Conservation (phyloP, 352 stramenopile species). For the Globisporangium paroecandrum region DNA sequence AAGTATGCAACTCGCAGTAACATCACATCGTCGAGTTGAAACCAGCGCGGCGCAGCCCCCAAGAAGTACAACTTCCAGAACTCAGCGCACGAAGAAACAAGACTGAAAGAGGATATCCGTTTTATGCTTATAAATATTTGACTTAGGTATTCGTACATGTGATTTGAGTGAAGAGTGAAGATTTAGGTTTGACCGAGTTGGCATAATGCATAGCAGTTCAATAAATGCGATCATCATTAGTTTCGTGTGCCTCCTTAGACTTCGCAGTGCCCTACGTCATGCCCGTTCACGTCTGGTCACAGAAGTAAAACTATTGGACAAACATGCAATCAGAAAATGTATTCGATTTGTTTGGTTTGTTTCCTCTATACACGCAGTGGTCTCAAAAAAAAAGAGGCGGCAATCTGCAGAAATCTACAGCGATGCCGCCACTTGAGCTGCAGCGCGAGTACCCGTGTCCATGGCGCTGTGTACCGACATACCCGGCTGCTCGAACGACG, state of each 20-base stretch:
- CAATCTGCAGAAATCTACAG: constrained; percentile 20
- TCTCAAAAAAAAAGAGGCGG: neutral
- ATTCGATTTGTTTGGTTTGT: neutral
- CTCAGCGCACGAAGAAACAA: neutral
- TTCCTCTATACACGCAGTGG: neutral
- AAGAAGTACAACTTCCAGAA: neutral
- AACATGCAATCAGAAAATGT: neutral
- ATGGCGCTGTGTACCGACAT: constrained; percentile 84
- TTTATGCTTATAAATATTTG: constrained; percentile 13
- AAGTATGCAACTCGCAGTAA: neutral
- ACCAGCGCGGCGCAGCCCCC: neutral
- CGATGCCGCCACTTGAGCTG: constrained; percentile 43
- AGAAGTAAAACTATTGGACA: neutral
- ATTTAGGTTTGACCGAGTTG: constrained; percentile 7
- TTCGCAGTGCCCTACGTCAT: too few relatives aligned
- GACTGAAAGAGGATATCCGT: constrained; percentile 2
- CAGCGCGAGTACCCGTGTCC: constrained; percentile 71
- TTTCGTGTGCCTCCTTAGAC: neutral
- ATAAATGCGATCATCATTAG: neutral
- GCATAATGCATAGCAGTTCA: neutral
- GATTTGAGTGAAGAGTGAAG: constrained; percentile 8
- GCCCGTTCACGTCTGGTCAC: neutral
- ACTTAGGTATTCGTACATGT: constrained; percentile 10
- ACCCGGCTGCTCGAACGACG: constrained; percentile 72
- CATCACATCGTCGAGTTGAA: neutral